phyloP scores from a whole-genome alignment of 176 grass and related monocot genomes.

The Raddia guianensis region DNA sequence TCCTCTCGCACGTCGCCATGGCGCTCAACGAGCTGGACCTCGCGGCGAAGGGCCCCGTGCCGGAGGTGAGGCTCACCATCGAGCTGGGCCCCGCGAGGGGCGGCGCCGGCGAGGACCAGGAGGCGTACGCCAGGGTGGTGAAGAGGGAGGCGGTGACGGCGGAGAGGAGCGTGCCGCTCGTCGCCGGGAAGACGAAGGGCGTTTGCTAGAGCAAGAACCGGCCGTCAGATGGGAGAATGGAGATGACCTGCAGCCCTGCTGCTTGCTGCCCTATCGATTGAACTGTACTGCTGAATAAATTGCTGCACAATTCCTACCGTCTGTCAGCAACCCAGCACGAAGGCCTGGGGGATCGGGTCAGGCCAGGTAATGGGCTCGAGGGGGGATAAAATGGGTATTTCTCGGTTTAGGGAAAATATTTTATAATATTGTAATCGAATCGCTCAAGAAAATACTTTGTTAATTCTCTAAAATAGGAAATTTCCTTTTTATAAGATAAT shows the following conservation, averaged over 20 bases:
- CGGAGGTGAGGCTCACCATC: slow-evolving; percentile 53
- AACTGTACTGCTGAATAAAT: slow-evolving; percentile 2
- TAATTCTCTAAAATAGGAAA: too few species aligned
- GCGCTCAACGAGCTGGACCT: slow-evolving; percentile 51
- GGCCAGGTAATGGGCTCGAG: too few species aligned
- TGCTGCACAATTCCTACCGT: too few species aligned
- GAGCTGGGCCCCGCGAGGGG: slow-evolving; percentile 45
- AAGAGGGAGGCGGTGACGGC: slow-evolving; percentile 42
- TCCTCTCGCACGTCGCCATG: slow-evolving; percentile 61
- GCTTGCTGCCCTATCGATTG: neutral
- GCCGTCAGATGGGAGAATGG: neutral
- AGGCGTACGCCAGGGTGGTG: slow-evolving; percentile 51
- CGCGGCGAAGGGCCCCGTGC: slow-evolving; percentile 36
- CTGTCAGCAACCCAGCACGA: too few species aligned
- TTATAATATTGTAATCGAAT: too few species aligned
- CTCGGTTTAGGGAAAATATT: too few species aligned
- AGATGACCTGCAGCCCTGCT: too few species aligned
- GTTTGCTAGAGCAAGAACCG: slow-evolving; percentile 41
- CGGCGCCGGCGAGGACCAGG: slow-evolving; percentile 45
- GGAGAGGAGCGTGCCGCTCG: slow-evolving; percentile 54
- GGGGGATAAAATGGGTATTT: too few species aligned
- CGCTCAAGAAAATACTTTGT: too few species aligned
- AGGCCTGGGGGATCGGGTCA: too few species aligned
- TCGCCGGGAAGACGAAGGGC: slow-evolving; percentile 73
- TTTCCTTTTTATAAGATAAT: too few species aligned